These are phyloP conservation scores for Fusarium mundagurra DNA, from an alignment of 2,329 filamentous ascomycete genomes.

Conservation along the genomic window DNA sequence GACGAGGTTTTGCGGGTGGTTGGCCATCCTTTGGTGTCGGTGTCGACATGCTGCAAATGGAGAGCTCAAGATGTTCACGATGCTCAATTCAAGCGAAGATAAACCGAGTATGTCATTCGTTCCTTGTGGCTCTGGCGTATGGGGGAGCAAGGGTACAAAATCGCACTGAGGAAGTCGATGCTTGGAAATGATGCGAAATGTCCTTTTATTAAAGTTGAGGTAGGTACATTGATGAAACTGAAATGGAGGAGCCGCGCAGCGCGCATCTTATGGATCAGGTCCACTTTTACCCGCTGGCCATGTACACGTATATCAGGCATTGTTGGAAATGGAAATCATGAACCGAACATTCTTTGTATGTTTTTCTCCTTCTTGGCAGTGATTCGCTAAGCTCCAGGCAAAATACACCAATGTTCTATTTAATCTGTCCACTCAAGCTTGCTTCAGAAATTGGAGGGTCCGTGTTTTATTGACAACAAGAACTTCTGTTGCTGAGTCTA, in stretches of 20 bases:
- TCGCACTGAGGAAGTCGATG: background rate
- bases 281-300: conserved; percentile 28
- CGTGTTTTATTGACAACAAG: conserved; percentile 41
- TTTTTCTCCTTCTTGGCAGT: background rate
- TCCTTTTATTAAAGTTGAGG: background rate
- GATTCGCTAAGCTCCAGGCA: background rate
- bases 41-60: conserved; percentile 44
- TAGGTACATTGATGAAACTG: background rate
- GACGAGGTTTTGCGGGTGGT: conserved; percentile 49
- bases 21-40: conserved; percentile 38
- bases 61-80: background rate
- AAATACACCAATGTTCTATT: background rate
- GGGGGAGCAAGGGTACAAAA: background rate
- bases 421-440: background rate
- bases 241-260: conserved; percentile 8
- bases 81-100: conserved; percentile 12
- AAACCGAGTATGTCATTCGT: background rate
- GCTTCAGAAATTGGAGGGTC: conserved; percentile 35
- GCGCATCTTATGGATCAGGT: background rate
- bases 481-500: conserved; percentile 45
- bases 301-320: background rate
- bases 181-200: background rate
- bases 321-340: background rate
- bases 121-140: background rate
- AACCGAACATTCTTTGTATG: background rate